Percentiles rank a stretch among this genome's conserved stretches.
phyloP scores from a whole-genome alignment of 1,139 yeast genomes.

The Pneumocystis murina region DNA sequence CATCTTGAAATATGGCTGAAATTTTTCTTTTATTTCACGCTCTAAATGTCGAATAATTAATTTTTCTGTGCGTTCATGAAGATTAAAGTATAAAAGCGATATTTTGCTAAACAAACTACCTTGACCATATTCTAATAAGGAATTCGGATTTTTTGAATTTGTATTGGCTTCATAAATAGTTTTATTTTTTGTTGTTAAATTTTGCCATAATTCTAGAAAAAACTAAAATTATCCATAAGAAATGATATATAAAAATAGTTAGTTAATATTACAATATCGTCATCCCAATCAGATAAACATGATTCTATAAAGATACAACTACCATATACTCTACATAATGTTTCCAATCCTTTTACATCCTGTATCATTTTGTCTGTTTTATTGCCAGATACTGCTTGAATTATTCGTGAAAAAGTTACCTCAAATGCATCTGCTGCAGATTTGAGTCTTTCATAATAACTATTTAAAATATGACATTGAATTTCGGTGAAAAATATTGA shows the following conservation, averaged over 20 bases:
- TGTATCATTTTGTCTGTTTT: conserved; percentile 28
- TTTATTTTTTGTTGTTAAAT: conserved; percentile 15
- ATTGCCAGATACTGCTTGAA: conserved; percentile 28
- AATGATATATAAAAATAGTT: background rate
- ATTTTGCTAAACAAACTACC: conserved; percentile 6
- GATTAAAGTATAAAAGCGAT: conserved; percentile 14
- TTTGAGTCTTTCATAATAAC: conserved; percentile 39
- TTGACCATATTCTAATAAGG: conserved; percentile 8
- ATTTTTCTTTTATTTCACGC: conserved; percentile 31
- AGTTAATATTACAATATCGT: conserved; percentile 31
- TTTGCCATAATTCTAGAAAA: conserved; percentile 47
- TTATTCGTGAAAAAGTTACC: conserved; percentile 30
- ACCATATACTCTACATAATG: conserved; percentile 46
- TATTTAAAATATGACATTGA: conserved; percentile 49
- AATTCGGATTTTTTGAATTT: conserved; percentile 17
- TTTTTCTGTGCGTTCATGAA: conserved; percentile 29
- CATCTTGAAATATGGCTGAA: background rate
- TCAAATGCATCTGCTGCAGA: conserved; percentile 35
- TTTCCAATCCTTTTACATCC: conserved; percentile 37
- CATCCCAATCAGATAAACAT: conserved; percentile 47
- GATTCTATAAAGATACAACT: conserved; percentile 41
- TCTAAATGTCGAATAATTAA: conserved; percentile 35
- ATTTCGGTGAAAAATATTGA: conserved; percentile 53
- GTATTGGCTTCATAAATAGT: background rate
- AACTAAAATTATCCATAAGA: conserved; percentile 18